These are phyloP conservation scores for Lumnitzera littorea DNA, from an alignment of 345 rosid genomes.

Conservation along the genomic window DNA sequence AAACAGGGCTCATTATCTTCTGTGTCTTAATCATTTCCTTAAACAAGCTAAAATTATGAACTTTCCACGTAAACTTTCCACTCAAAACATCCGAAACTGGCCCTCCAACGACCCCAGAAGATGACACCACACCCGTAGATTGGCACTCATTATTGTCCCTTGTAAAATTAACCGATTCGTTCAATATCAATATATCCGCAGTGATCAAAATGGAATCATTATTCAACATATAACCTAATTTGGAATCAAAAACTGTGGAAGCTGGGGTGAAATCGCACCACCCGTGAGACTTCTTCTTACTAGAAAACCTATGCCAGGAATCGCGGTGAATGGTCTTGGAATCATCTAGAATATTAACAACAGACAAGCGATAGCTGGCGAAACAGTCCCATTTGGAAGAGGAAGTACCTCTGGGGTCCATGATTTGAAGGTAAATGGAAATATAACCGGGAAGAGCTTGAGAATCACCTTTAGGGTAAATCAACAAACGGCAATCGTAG, in stretches of 20 bases:
- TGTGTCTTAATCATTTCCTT: conserved; percentile 96
- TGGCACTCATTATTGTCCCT: conserved; percentile 81
- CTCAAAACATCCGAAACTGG: conserved; percentile 80
- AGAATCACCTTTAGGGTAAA: conserved; percentile 95
- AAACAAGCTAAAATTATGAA: conserved; percentile 89
- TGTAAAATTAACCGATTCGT: conserved; percentile 73
- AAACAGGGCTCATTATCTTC: conserved; percentile 98
- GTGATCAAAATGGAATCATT: conserved; percentile 71
- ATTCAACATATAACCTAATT: conserved; percentile 63
- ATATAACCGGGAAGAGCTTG: conserved; percentile 94
- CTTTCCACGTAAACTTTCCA: conserved; percentile 97
- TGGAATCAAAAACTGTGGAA: conserved; percentile 73
- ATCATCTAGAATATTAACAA: conserved; percentile 69
- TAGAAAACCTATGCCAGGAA: conserved; percentile 97
- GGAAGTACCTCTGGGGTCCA: conserved; percentile 86
- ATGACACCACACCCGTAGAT: conserved; percentile 29
- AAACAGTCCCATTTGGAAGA: conserved; percentile 97
- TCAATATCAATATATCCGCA: conserved; percentile 81
- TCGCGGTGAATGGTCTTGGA: conserved; percentile 88
- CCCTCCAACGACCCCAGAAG: conserved; percentile 46
- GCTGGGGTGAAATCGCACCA: conserved; percentile 98
- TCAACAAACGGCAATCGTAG: conserved; percentile 86
- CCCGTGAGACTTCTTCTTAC: conserved; percentile 96
- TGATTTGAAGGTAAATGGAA: conserved; percentile 87
- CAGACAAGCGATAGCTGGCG: conserved; percentile 88